Percentiles rank a stretch among this genome's conserved stretches.
phyloP scores from a whole-genome alignment of 139 green algal genomes.

The Volvox africanus region DNA sequence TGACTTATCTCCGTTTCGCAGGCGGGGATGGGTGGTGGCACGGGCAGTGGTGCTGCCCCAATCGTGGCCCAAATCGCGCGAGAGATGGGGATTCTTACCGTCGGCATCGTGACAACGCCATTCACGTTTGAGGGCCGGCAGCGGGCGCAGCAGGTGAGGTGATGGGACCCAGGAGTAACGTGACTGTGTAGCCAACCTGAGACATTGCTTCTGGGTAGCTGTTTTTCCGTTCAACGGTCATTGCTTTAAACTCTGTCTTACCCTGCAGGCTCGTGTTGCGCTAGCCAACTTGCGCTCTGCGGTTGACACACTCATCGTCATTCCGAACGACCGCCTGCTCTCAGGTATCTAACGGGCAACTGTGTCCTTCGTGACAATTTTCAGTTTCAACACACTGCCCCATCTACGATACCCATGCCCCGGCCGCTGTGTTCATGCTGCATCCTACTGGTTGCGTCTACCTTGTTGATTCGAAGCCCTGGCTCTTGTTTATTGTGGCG shows the following conservation, averaged over 20 bases:
- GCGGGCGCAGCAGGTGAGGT: conserved; percentile 78
- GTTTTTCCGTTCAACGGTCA: not conserved
- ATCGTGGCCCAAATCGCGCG: conserved; percentile 90
- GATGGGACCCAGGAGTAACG: too few relatives aligned
- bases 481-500: not conserved
- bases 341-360: conserved; percentile 41
- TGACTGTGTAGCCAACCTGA: not conserved
- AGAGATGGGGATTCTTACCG: conserved; percentile 93
- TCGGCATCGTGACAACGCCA: conserved; percentile 96
- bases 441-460: too few relatives aligned
- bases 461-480: too few relatives aligned
- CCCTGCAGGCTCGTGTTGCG: conserved; percentile 71
- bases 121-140: conserved; percentile 97
- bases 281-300: conserved; percentile 78
- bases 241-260: not conserved
- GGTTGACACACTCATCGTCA: conserved; percentile 98
- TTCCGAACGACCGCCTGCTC: conserved; percentile 96
- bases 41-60: conserved; percentile 93
- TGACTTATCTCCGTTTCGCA: conserved; percentile 29
- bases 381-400: too few relatives aligned
- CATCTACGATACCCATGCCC: too few relatives aligned
- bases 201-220: not conserved
- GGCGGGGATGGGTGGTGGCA: conserved; percentile 98
- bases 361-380: too few relatives aligned
- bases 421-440: too few relatives aligned